Evolutionary conservation across 1,284 basidiomycete genomes (phyloP).

Genomic region (Ustilago tritici): DNA sequence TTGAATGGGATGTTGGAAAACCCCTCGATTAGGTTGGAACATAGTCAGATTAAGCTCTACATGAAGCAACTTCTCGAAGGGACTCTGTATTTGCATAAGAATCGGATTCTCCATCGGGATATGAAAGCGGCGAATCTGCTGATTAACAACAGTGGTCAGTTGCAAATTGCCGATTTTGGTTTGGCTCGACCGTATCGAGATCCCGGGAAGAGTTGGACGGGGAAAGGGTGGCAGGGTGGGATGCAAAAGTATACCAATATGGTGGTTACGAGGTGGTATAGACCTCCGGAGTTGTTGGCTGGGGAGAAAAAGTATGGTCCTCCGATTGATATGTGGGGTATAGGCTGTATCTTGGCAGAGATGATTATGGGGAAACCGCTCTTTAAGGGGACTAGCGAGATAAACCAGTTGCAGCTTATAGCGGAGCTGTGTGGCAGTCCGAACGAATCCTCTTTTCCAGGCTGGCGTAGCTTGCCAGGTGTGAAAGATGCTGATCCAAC

Average conservation of each 20-base stretch:
- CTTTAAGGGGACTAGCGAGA: slow-evolving; percentile 85
- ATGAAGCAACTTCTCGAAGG: slow-evolving; percentile 95
- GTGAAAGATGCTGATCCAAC: slow-evolving; percentile 65
- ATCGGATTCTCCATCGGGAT: slow-evolving; percentile 94
- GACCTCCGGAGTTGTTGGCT: slow-evolving; percentile 92
- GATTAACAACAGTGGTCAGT: slow-evolving; percentile 78
- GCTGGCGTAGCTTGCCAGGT: slow-evolving; percentile 75
- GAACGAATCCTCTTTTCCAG: slow-evolving; percentile 80
- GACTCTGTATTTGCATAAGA: slow-evolving; percentile 95
- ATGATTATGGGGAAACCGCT: slow-evolving; percentile 92
- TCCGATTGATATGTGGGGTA: slow-evolving; percentile 98
- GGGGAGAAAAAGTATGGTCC: slow-evolving; percentile 89
- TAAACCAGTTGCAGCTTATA: slow-evolving; percentile 91
- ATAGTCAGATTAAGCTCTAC: slow-evolving; percentile 86
- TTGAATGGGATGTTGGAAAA: slow-evolving; percentile 84
- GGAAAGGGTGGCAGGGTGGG: slow-evolving; percentile 60
- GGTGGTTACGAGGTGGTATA: slow-evolving; percentile 99
- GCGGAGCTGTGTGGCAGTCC: slow-evolving; percentile 89
- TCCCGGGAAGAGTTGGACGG: slow-evolving; percentile 57
- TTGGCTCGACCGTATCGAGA: slow-evolving; percentile 77
- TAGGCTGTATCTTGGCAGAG: slow-evolving; percentile 95
- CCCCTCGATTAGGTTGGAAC: slow-evolving; percentile 71
- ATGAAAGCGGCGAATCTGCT: slow-evolving; percentile 98
- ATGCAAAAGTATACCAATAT: slow-evolving; percentile 85
- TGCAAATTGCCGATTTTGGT: slow-evolving; percentile 89